These are phyloP conservation scores for Penicillium crystallinum DNA, from an alignment of 495 filamentous ascomycete species.

Conservation along the genomic window DNA sequence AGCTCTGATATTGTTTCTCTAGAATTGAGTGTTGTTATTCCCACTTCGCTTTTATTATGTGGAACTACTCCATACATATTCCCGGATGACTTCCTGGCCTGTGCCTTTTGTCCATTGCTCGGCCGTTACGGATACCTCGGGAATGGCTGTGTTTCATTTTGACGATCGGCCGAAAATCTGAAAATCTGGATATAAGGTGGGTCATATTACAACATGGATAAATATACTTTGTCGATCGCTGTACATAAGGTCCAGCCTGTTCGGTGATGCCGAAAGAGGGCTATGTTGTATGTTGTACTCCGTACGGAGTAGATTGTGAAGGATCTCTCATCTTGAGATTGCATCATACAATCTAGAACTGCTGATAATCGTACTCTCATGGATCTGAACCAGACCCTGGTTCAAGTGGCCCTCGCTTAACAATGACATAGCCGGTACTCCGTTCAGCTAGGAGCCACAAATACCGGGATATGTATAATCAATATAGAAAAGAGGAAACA, in stretches of 20 bases:
- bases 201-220: not conserved
- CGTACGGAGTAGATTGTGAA: too few relatives aligned
- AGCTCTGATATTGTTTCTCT: conserved; percentile 8
- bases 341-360: too few relatives aligned
- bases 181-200: not conserved
- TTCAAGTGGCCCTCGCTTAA: too few relatives aligned
- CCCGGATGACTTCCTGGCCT: not conserved
- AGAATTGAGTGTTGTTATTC: too few relatives aligned
- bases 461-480: too few relatives aligned
- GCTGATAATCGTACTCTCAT: too few relatives aligned
- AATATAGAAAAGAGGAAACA: too few relatives aligned
- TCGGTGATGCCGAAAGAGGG: not conserved
- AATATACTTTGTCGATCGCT: not conserved
- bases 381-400: too few relatives aligned
- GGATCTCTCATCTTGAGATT: too few relatives aligned
- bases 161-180: not conserved
- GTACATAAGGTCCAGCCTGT: not conserved
- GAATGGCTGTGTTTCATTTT: not conserved
- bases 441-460: too few relatives aligned
- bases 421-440: too few relatives aligned
- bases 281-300: too few relatives aligned
- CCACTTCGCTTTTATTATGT: not conserved
- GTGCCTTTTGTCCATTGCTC: not conserved
- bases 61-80: not conserved
- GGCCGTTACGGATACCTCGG: not conserved